Base-by-base conservation (phyloP, 176 grass and related monocot genomes). In the Carex cristatella region DNA sequence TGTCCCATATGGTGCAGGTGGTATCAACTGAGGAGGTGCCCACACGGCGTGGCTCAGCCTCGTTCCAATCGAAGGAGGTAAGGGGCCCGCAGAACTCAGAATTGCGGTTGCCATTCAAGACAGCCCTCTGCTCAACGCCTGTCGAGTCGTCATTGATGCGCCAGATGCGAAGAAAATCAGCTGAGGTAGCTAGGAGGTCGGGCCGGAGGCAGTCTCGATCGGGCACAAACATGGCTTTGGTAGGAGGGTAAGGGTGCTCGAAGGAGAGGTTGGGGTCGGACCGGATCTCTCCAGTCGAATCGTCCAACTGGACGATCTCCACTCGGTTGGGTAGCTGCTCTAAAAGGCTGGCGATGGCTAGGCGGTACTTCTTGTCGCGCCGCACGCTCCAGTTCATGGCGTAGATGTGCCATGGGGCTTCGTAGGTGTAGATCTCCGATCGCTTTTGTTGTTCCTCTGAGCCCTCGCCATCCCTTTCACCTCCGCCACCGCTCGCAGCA, bases 351-450 rank as follows among this genome's bases (percentile, higher is more conserved):
- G 93, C 91, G 86, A 99, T 94, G 84, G 96, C 93, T 27, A 99
- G 90, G 10, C 96, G 96, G 91, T 99, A 99, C 87, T 92, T 93
- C 87, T 91, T 95, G 87, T 99, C 93, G 27, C 96, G 96, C 69
- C 96, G 96, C 37, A 95, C 96, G 90, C 96, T 99, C 93, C 96
- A 99, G 90, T 99, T 99, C 96, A 99, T 99, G 70, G 87, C 91
- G 93, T 95, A 99, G 88, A 99, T 90, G 91, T 91, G 91, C 96
- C 96, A 99, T 0, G 78, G 85, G 16, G 96, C 96, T 87, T 99
- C 96, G 87, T 99, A 99, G 11, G 96, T 95, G 91, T 99, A 99
- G 96, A 99, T 99, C 96, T 99, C 93, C 61, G 96, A 95, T 72
- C 93, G 85, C 91, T 95, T 95, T 70, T 92, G 93, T 90, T 94